Conservation (phyloP, 768 basidiomycete genomes). For the Mycena rosella region DNA sequence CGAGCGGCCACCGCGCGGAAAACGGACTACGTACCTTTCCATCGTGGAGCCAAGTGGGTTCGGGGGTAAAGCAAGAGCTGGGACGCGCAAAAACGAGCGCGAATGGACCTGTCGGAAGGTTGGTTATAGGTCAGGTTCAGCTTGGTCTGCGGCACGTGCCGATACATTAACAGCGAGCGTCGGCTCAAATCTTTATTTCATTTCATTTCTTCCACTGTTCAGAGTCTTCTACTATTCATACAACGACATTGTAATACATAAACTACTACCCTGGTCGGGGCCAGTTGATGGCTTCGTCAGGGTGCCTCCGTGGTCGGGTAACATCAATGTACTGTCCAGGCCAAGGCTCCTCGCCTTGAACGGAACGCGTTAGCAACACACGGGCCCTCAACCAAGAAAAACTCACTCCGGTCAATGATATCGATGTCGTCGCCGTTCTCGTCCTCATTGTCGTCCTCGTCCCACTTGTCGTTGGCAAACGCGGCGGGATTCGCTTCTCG, state of each 20-base stretch:
- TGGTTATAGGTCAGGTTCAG: constrained; percentile 14
- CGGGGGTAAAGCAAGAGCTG: not conserved
- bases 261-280: constrained; percentile 71
- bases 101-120: constrained; percentile 15
- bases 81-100: not conserved
- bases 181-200: not conserved
- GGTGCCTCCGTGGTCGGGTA: constrained; percentile 67
- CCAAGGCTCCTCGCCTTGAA: constrained; percentile 74
- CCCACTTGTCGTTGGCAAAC: constrained; percentile 72
- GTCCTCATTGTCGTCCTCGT: constrained; percentile 69
- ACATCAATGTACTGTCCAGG: constrained; percentile 85
- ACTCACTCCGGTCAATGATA: constrained; percentile 81
- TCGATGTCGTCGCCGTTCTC: constrained; percentile 67
- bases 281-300: constrained; percentile 74
- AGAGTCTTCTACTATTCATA: not conserved
- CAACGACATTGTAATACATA: not conserved
- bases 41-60: constrained; percentile 42
- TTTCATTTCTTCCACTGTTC: not conserved
- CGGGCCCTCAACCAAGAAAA: constrained; percentile 15
- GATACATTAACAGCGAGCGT: too few species aligned
- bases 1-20: not conserved
- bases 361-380: constrained; percentile 22
- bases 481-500: constrained; percentile 71
- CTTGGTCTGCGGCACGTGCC: constrained; percentile 5
- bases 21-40: constrained; percentile 58